Conservation (phyloP, 2,329 filamentous ascomycete species). For the Sclerotinia trifoliorum region DNA sequence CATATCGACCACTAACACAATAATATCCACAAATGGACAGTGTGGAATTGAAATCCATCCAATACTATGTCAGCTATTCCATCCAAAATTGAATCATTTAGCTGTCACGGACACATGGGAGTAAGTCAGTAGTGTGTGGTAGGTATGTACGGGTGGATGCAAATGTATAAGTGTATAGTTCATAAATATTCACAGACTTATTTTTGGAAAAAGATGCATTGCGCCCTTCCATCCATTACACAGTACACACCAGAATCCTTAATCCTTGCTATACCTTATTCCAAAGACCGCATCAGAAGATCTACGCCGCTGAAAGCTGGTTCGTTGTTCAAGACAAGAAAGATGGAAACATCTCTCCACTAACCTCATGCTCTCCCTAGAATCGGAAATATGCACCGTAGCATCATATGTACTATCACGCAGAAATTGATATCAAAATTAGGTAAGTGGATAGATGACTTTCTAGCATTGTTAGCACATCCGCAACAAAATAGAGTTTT, state of each 20-base stretch:
- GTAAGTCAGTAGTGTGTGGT: slow-evolving; percentile 1
- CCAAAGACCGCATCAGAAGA: slow-evolving; percentile 22
- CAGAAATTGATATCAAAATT: slow-evolving; percentile 16
- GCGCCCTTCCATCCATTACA: neutral
- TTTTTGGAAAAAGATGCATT: slow-evolving; percentile 23
- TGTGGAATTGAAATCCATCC: neutral
- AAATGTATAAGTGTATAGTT: slow-evolving; percentile 1
- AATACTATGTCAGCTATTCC: neutral
- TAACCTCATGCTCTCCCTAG: slow-evolving; percentile 7
- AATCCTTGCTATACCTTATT: slow-evolving; percentile 22
- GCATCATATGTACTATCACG: slow-evolving; percentile 8
- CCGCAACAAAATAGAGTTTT: slow-evolving; percentile 7
- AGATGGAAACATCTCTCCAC: slow-evolving; percentile 4
- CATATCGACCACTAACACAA: slow-evolving; percentile 2
- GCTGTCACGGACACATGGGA: slow-evolving; percentile 4
- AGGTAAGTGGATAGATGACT: neutral
- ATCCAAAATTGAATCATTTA: neutral
- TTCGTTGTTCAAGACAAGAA: slow-evolving; percentile 17
- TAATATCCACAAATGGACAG: neutral
- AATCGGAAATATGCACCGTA: slow-evolving; percentile 5
- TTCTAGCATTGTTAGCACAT: neutral
- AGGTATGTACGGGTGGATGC: neutral
- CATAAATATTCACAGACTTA: slow-evolving; percentile 1
- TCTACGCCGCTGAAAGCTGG: slow-evolving; percentile 19
- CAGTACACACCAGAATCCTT: neutral